Evolutionary conservation across 352 stramenopile species (phyloP), one percentile per base, ranked within the genome.

Genomic region (Pythium utonaiense): DNA sequence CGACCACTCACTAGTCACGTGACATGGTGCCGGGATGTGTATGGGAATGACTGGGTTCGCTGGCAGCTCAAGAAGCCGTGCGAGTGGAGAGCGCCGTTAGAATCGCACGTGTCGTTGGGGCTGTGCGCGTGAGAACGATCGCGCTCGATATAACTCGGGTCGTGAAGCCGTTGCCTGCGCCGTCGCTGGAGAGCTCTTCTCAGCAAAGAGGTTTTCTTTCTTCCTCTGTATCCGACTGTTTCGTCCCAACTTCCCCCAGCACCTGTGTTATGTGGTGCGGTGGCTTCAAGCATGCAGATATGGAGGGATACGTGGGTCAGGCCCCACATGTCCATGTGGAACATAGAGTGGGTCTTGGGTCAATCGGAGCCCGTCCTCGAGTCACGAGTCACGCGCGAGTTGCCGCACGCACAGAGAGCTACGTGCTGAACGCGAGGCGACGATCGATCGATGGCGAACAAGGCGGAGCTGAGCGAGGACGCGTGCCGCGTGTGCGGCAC

Each of bases 401-500:
- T 47, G 40, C 36, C 36, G 36, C 40, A 47, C 40, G n/a, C 40
- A 47, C 40, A 7, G 19, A 27, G 40, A 24, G 40, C 40, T 25
- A 21, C 14, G 38, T 6, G 4, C 40, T 17, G 17, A 25, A 13
- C 36, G 24, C 21, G 38, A 51, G 34, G 7, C 41, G 34, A 64
- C 31, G n/a, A 50, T 44, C 36, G 6, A 77, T 71, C 67, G 64
- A 40, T 28, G n/a, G 36, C 49, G 49, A 45, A 60, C 47, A 48
- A 66, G 6, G 56, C 47, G 42, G 53, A 67, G 38, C 48, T 89
- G 65, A 88, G 70, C 49, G 74, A 80, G 36, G 83, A 89, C 63
- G 80, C 84, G 42, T 93, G 84, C 77, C 81, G 84, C 69, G 84
- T 93, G 62, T 93, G 84, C 53, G 77, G 77, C 45, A 81, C 77